phyloP scores from a whole-genome alignment of 192 early-diverging fungal species.

The Backusella liffmaniae region DNA sequence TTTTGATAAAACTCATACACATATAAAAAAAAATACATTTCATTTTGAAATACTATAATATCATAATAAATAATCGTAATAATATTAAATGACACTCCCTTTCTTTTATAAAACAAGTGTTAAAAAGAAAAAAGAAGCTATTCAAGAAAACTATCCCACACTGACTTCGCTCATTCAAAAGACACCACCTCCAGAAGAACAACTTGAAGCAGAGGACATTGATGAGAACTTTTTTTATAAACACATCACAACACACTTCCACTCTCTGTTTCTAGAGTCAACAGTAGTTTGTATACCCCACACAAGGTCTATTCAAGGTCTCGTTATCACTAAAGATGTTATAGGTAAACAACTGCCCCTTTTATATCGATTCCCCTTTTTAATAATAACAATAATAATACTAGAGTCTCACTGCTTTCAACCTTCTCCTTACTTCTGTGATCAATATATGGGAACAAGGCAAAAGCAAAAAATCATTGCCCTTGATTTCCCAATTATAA shows the following conservation, averaged over 20 bases:
- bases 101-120: constrained; percentile 1
- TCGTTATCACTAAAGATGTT: constrained; percentile 44
- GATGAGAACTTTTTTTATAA: constrained; percentile 37
- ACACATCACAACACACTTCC: constrained; percentile 27
- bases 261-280: constrained; percentile 36
- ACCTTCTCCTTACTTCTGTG: constrained; percentile 52
- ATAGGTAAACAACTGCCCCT: constrained; percentile 35
- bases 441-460: constrained; percentile 46
- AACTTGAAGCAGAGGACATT: constrained; percentile 30
- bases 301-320: constrained; percentile 41
- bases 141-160: background rate
- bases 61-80: background rate
- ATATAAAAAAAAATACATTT: background rate
- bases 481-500: constrained; percentile 45
- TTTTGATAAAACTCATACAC: background rate
- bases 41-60: background rate
- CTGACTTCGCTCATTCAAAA: constrained; percentile 1
- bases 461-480: constrained; percentile 50
- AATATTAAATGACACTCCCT: constrained; percentile 1
- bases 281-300: constrained; percentile 49
- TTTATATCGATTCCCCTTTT: background rate
- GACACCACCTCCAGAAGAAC: background rate
- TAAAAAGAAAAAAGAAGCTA: constrained; percentile 6
- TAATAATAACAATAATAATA: background rate
- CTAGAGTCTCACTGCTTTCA: constrained; percentile 54